A percentile compares a stretch with the other conserved stretches of the same genome.
These are phyloP conservation scores for Myochromella boudieri DNA, from an alignment of 768 basidiomycete genomes.

Conservation along the genomic window DNA sequence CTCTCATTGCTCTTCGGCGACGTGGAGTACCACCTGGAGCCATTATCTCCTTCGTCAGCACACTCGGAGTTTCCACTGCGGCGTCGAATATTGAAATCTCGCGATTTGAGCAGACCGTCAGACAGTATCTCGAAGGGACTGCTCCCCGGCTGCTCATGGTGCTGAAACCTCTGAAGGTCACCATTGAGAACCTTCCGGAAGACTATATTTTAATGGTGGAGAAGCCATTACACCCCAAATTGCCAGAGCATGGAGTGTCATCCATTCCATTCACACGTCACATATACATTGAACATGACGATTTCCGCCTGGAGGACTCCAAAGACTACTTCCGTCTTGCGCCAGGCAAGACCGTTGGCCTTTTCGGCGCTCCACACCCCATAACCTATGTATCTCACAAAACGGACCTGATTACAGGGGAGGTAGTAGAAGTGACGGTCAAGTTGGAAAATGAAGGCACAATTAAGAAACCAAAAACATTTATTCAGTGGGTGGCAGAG, in stretches of 20 bases:
- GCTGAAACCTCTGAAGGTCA: conserved; percentile 84
- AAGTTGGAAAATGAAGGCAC: conserved; percentile 69
- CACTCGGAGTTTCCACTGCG: conserved; percentile 90
- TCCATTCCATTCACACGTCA: conserved; percentile 84
- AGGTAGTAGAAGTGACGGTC: conserved; percentile 78
- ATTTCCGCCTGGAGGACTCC: conserved; percentile 90
- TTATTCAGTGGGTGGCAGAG: conserved; percentile 96
- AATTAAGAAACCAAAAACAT: conserved; percentile 83
- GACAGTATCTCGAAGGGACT: conserved; percentile 85
- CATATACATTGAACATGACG: conserved; percentile 89
- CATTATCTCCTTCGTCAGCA: conserved; percentile 88
- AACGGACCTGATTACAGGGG: conserved; percentile 67
- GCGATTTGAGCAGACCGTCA: conserved; percentile 88
- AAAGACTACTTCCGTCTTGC: conserved; percentile 97
- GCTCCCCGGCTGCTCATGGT: conserved; percentile 93
- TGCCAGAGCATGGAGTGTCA: conserved; percentile 81
- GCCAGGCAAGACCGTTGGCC: conserved; percentile 94
- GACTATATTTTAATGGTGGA: conserved; percentile 82
- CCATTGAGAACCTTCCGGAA: conserved; percentile 86
- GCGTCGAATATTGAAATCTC: conserved; percentile 80
- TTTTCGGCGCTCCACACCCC: conserved; percentile 90
- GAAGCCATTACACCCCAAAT: conserved; percentile 93
- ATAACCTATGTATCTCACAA: conserved; percentile 92
- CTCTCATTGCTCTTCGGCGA: conserved; percentile 91
- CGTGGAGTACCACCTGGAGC: conserved; percentile 97